Evolutionary conservation across 148 eudicot genomes (phyloP).

Genomic region (Rhododendron kiyosumense): DNA sequence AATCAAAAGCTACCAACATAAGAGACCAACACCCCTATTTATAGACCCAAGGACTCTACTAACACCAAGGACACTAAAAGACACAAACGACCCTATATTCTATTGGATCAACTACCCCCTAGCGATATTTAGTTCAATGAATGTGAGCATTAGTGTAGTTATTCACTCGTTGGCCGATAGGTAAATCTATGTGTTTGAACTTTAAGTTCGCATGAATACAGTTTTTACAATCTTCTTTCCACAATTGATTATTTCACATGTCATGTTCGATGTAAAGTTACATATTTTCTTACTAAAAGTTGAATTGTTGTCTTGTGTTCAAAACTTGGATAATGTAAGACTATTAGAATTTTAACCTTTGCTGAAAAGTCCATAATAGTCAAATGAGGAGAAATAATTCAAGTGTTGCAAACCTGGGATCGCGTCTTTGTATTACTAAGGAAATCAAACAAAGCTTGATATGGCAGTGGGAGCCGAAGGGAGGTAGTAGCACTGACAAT

Average conservation of each 20-base stretch:
- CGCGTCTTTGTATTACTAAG: conserved; percentile 32
- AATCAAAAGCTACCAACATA: too few species aligned
- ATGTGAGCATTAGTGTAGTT: too few species aligned
- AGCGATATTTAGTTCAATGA: too few species aligned
- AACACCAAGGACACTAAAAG: too few species aligned
- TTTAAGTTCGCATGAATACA: too few species aligned
- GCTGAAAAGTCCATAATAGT: background rate
- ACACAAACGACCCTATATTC: background rate
- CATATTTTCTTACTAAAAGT: background rate
- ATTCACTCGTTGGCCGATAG: too few species aligned
- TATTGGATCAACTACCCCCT: background rate
- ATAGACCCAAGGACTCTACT: background rate
- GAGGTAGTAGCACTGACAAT: conserved; percentile 35
- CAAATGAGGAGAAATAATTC: background rate
- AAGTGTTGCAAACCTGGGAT: conserved; percentile 29
- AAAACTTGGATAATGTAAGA: background rate
- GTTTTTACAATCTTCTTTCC: too few species aligned
- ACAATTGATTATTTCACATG: too few species aligned
- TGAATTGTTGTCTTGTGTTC: background rate
- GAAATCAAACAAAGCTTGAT: conserved; percentile 28
- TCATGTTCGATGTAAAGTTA: background rate
- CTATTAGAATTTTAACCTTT: background rate
- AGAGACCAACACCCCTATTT: background rate
- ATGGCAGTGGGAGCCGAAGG: conserved; percentile 46
- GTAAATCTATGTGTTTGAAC: too few species aligned